These are phyloP conservation scores for Acacia crassicarpa DNA, from an alignment of 306 rosid species.

Conservation along the genomic window DNA sequence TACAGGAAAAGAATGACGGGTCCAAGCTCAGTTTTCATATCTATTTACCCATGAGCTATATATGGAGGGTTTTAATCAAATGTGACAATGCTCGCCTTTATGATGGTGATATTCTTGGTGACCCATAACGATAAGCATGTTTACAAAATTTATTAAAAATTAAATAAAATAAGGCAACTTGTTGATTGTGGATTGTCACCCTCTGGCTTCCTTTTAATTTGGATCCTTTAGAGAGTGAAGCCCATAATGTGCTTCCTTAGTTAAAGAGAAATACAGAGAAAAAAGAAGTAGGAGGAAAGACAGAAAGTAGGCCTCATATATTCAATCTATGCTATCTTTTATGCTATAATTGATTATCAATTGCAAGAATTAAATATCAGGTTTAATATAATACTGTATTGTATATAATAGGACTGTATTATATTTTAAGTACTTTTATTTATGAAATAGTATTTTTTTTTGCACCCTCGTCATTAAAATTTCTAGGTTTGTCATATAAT, in stretches of 20 bases:
- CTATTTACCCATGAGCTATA: neutral
- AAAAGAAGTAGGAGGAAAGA: neutral
- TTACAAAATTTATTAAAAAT: neutral
- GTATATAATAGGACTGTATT: no score
- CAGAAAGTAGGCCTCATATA: neutral
- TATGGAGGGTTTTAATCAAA: neutral
- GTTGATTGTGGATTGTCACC: neutral
- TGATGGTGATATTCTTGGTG: neutral
- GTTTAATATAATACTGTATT: no score
- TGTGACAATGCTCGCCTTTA: neutral
- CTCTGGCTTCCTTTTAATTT: neutral
- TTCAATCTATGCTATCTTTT: neutral
- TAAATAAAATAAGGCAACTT: neutral
- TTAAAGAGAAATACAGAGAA: neutral
- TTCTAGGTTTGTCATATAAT: no score
- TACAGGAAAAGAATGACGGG: conserved; percentile 85
- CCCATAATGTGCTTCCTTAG: neutral
- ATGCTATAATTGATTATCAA: no score
- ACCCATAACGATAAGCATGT: neutral
- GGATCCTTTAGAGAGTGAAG: neutral
- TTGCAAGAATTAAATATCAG: no score
- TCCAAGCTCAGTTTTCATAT: conserved; percentile 58
- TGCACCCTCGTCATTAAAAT: no score
- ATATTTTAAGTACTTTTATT: no score
- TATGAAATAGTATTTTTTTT: no score